Percentiles rank a stretch among this genome's conserved stretches.
phyloP scores from a whole-genome alignment of 75 land plant genomes.

The Picea sitchensis region DNA sequence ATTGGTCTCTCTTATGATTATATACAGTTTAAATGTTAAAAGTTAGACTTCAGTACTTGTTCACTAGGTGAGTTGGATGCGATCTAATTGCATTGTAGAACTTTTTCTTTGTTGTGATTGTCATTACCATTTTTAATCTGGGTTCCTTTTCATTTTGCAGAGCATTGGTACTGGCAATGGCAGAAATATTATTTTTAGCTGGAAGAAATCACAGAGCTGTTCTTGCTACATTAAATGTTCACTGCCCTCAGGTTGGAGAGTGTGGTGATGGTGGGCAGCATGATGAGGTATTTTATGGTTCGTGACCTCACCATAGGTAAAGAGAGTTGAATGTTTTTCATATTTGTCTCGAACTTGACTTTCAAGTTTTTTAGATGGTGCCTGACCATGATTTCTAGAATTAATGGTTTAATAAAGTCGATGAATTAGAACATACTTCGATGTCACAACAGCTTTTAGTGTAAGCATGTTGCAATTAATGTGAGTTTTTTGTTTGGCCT shows the following conservation, averaged over 20 bases:
- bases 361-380: not conserved
- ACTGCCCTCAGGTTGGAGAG: conserved; percentile 13
- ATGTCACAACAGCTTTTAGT: not conserved
- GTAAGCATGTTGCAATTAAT: not conserved
- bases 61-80: not conserved
- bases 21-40: too few relatives aligned
- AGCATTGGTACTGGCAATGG: conserved; percentile 76
- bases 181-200: conserved; percentile 81
- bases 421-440: not conserved
- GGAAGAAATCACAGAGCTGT: conserved; percentile 74
- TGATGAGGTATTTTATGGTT: conserved; percentile 48
- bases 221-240: conserved; percentile 61
- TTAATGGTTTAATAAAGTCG: not conserved
- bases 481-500: not conserved
- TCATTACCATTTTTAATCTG: not conserved
- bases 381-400: not conserved
- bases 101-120: not conserved
- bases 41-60: not conserved
- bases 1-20: too few relatives aligned
- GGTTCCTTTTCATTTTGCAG: conserved; percentile 30
- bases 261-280: conserved; percentile 30
- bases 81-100: not conserved
- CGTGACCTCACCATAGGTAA: not conserved
- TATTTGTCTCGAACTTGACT: not conserved
- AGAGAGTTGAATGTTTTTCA: not conserved